These are phyloP conservation scores for Cymbopogon citratus DNA, from an alignment of 176 grass and related monocot genomes.

Conservation along the genomic window DNA sequence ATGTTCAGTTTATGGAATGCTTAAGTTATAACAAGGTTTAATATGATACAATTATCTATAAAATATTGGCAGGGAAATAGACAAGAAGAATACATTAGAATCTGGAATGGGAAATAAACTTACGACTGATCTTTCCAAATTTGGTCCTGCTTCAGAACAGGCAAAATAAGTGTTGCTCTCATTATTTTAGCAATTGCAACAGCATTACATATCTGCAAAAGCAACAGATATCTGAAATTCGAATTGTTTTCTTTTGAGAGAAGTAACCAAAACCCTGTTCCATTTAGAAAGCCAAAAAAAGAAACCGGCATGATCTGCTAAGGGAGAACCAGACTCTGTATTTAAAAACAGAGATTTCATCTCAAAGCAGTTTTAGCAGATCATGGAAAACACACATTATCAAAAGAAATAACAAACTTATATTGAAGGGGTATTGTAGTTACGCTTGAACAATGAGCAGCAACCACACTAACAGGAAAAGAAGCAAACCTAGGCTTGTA, in stretches of 20 bases:
- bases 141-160: slow-evolving; percentile 80
- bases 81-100: not conserved
- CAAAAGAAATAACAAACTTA: not conserved
- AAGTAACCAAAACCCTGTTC: not conserved
- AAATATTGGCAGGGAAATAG: not conserved
- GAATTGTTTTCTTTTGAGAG: not conserved
- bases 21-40: not conserved
- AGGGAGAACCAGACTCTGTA: not conserved
- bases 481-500: not conserved
- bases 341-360: not conserved
- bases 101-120: slow-evolving; percentile 6
- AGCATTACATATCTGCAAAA: slow-evolving; percentile 63
- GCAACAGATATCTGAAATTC: not conserved
- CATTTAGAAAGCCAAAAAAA: slow-evolving; percentile 13
- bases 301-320: not conserved
- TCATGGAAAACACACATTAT: not conserved
- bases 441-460: not conserved
- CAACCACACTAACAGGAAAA: not conserved
- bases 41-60: not conserved
- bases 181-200: slow-evolving; percentile 81
- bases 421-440: not conserved
- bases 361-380: not conserved
- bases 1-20: not conserved
- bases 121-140: slow-evolving; percentile 87
- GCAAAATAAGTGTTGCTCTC: slow-evolving; percentile 74